Evolutionary conservation across 805 yeast genomes (phyloP), one percentile per base, ranked within the genome.

Genomic region (Saccharomycopsis fermentans): DNA sequence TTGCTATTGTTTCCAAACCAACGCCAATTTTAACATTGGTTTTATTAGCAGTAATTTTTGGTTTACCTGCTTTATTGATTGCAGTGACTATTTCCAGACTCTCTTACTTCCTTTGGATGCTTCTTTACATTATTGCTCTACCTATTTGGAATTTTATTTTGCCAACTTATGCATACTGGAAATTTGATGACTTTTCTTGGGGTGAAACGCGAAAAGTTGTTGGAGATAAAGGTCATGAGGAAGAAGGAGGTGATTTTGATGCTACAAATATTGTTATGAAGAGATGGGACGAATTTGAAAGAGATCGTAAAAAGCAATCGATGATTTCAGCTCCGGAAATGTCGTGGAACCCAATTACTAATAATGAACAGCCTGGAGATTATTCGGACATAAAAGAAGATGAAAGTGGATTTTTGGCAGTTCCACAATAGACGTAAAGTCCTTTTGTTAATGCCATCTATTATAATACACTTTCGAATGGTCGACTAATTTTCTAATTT

Each of bases 121-220:
- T 82, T 35, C 77, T 90, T 59, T 91, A 91, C 69, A 71, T 90
- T 32, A 0, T 81, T 21, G 94, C 97, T 0, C 78, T 91, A 61
- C 97, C 97, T n/a, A 77, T 91, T 58, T 91, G 97, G 97, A 91
- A 90, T 71, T 86, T 91, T 67, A 82, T 90, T 4, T 76, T 91
- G 53, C 97, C 97, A 1, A 68, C 83, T 12, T 90, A 91, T 71
- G 86, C 97, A 0, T 90, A 78, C 70, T 91, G 97, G 97, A 90
- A 90, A 68, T 90, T 90, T 72, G 97, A 91, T 71, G 96, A 91
- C 69, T 91, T 91, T 72, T 83, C 90, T 69, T 91, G 97, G 97
- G 97, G 97, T 68, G 96, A 89, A 60, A 91, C 97, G 1, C 79
- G 96, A 75, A 79, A 84, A n/a, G 82, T 90, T 55, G 79, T 80